Evolutionary conservation across 2,329 filamentous ascomycete species (phyloP).

Genomic region (Alternaria brassicae): DNA sequence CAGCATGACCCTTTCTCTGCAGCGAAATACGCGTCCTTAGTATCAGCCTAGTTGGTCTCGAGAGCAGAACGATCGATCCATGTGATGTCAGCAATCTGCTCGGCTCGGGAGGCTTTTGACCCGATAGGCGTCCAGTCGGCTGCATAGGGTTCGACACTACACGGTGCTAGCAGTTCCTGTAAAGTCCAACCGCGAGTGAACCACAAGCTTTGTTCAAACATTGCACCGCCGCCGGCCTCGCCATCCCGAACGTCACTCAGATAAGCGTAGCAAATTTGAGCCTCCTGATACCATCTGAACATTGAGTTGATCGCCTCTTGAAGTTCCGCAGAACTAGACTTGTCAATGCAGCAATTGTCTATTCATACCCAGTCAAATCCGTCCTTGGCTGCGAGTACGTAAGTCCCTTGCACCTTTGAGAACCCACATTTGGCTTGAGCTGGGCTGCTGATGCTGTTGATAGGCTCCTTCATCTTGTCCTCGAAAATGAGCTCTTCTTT

Average conservation of each 20-base stretch:
- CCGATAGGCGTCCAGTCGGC: constrained; percentile 2
- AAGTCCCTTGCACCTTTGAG: background rate
- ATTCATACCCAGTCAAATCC: constrained; percentile 15
- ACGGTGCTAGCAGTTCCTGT: constrained; percentile 15
- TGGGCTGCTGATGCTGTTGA: background rate
- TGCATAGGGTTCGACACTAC: constrained; percentile 7
- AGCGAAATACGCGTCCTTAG: background rate
- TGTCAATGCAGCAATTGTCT: constrained; percentile 29
- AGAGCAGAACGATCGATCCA: background rate
- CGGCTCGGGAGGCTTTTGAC: background rate
- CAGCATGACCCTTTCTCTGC: constrained; percentile 23
- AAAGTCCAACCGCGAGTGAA: background rate
- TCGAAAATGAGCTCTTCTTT: constrained; percentile 16
- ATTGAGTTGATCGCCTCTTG: constrained; percentile 26
- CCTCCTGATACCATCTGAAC: constrained; percentile 16
- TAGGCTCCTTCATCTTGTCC: constrained; percentile 3
- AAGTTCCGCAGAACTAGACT: constrained; percentile 18
- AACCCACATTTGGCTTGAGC: background rate
- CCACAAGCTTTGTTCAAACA: background rate
- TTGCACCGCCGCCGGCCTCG: background rate
- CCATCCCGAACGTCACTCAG: constrained; percentile 2
- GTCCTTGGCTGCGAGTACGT: background rate
- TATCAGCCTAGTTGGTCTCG: background rate
- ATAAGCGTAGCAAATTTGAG: constrained; percentile 13
- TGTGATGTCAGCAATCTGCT: background rate